Evolutionary conservation across 2,329 filamentous ascomycete species (phyloP).

Genomic region (Diaporthe vaccinii): DNA sequence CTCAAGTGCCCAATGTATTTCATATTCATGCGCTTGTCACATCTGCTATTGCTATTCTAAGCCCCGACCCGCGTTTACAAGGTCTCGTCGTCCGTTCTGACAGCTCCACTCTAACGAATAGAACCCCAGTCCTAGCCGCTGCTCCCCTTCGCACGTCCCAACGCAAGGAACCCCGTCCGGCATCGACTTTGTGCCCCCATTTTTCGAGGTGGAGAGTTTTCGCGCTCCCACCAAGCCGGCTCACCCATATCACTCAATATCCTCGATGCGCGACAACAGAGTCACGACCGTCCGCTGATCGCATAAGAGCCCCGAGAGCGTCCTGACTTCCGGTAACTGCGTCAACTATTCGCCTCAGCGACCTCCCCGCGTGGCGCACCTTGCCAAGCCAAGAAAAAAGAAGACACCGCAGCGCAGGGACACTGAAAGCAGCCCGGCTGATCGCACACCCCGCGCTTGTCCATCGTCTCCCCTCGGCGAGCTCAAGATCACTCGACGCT

Average conservation of each 20-base stretch:
- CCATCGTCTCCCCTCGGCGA: conserved; percentile 46
- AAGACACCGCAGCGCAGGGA: conserved; percentile 52
- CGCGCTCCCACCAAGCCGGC: conserved; percentile 47
- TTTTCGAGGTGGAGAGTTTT: conserved; percentile 52
- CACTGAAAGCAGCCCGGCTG: conserved; percentile 55
- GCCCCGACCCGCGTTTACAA: conserved; percentile 38
- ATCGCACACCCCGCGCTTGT: conserved; percentile 48
- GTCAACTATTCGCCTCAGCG: conserved; percentile 37
- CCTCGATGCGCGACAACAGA: conserved; percentile 41
- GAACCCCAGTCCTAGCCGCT: conserved; percentile 43
- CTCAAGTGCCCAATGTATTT: conserved; percentile 37
- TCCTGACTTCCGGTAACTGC: conserved; percentile 36
- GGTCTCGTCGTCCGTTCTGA: conserved; percentile 40
- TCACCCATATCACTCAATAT: conserved; percentile 43
- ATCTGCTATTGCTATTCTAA: conserved; percentile 37
- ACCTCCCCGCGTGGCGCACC: conserved; percentile 29
- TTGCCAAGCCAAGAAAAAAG: conserved; percentile 43
- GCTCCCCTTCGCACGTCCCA: conserved; percentile 38
- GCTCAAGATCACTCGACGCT: conserved; percentile 43
- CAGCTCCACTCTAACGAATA: conserved; percentile 42
- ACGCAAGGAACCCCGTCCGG: conserved; percentile 47
- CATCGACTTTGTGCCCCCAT: conserved; percentile 50
- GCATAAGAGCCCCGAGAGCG: conserved; percentile 38
- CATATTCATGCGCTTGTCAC: conserved; percentile 38
- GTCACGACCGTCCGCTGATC: conserved; percentile 39